A percentile compares a stretch with the other conserved stretches of the same genome.
phyloP scores from a whole-genome alignment of 164 flowering plant species.

The Sedum album region DNA sequence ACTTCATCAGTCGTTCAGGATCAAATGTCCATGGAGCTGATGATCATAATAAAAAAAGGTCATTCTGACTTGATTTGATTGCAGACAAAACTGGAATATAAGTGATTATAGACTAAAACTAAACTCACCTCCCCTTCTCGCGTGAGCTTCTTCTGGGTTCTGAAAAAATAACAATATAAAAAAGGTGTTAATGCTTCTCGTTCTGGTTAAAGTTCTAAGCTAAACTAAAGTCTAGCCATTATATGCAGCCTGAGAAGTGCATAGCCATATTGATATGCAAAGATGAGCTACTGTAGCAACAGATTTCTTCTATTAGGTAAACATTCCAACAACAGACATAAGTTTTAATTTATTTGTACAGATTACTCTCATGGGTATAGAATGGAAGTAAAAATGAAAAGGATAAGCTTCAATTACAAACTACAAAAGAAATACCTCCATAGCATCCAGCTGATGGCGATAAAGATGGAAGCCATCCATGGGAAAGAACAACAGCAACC shows the following conservation, averaged over 20 bases:
- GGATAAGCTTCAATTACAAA: not conserved
- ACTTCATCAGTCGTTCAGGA: slow-evolving; percentile 42
- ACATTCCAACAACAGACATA: not conserved
- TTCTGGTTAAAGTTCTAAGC: not conserved
- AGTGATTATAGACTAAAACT: slow-evolving; percentile 8
- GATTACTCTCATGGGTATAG: not conserved
- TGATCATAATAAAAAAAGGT: slow-evolving; percentile 17
- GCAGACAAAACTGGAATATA: slow-evolving; percentile 11
- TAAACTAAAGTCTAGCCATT: too few species aligned
- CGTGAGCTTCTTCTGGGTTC: slow-evolving; percentile 95
- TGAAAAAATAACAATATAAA: slow-evolving; percentile 15
- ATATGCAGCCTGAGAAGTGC: not conserved
- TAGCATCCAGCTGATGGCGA: slow-evolving; percentile 74
- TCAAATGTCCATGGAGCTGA: slow-evolving; percentile 99
- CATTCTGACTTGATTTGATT: too few species aligned
- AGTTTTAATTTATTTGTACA: not conserved
- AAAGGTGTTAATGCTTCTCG: not conserved
- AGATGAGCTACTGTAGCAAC: not conserved
- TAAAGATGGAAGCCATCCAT: slow-evolving; percentile 99
- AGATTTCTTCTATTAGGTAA: not conserved
- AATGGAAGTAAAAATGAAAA: too few species aligned
- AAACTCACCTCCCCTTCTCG: slow-evolving; percentile 94
- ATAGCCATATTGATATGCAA: too few species aligned
- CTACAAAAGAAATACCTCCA: slow-evolving; percentile 57
- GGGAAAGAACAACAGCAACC: slow-evolving; percentile 70